phyloP scores from a whole-genome alignment of 2,329 filamentous ascomycete species.

The Setomelanomma holmii region DNA sequence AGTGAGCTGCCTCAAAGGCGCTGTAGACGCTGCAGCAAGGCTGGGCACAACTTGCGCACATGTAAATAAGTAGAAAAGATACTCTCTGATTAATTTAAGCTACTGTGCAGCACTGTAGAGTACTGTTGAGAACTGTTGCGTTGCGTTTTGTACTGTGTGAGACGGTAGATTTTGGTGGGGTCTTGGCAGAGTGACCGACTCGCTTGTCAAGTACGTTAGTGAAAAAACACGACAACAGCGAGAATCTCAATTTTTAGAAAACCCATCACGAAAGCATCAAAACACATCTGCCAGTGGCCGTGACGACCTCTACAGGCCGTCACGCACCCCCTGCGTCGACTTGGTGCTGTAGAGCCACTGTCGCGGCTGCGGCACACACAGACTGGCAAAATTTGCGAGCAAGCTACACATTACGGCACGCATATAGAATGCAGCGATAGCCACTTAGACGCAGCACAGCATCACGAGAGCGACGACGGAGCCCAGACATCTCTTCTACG shows the following conservation, averaged over 20 bases:
- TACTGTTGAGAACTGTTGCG: too few relatives aligned
- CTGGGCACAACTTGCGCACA: too few relatives aligned
- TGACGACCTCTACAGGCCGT: slow-evolving; percentile 23
- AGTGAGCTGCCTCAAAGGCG: too few relatives aligned
- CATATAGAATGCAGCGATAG: slow-evolving; percentile 16
- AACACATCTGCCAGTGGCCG: slow-evolving; percentile 16
- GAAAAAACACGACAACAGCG: too few relatives aligned
- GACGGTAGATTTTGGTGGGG: too few relatives aligned
- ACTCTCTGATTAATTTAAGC: too few relatives aligned
- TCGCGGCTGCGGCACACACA: slow-evolving; percentile 17
- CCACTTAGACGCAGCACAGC: slow-evolving; percentile 19
- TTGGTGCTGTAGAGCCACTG: slow-evolving; percentile 21
- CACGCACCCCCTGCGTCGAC: slow-evolving; percentile 21
- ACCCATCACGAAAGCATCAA: slow-evolving; percentile 14
- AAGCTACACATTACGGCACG: slow-evolving; percentile 20
- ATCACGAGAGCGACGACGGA: slow-evolving; percentile 18
- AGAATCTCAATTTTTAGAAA: slow-evolving; percentile 18
- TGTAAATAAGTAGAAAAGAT: too few relatives aligned
- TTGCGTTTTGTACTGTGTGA: too few relatives aligned
- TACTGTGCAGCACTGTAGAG: too few relatives aligned
- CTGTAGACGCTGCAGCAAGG: too few relatives aligned
- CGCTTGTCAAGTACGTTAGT: too few relatives aligned
- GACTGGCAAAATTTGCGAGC: slow-evolving; percentile 13
- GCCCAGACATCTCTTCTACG: slow-evolving; percentile 12
- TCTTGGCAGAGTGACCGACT: too few relatives aligned